Percentiles rank a stretch among this genome's conserved stretches.
These are phyloP conservation scores for Stephania japonica DNA, from an alignment of 164 flowering plant genomes.

Conservation along the genomic window DNA sequence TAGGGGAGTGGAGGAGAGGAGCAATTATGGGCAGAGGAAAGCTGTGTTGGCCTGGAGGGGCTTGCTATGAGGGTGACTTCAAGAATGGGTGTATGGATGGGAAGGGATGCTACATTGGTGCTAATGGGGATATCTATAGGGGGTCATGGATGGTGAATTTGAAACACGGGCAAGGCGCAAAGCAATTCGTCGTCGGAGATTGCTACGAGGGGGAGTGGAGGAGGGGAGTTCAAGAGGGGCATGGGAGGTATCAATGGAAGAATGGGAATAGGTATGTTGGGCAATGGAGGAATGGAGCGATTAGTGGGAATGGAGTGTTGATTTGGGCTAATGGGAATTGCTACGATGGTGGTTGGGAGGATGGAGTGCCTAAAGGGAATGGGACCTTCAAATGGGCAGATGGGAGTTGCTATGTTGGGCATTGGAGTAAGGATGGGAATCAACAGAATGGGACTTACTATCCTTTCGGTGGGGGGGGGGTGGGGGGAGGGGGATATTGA, in stretches of 20 bases:
- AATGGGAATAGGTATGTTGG: constrained; percentile 52
- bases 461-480: constrained; percentile 14
- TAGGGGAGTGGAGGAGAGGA: constrained; percentile 79
- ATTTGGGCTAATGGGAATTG: constrained; percentile 58
- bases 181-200: constrained; percentile 54
- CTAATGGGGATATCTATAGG: constrained; percentile 46
- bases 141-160: constrained; percentile 77
- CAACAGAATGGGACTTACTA: constrained; percentile 64
- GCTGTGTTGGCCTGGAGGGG: constrained; percentile 92
- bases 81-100: constrained; percentile 84
- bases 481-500: constrained; percentile 28
- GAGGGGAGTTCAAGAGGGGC: constrained; percentile 60
- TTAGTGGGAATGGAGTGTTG: constrained; percentile 52
- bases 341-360: constrained; percentile 71
- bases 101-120: constrained; percentile 50
- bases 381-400: constrained; percentile 56
- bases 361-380: constrained; percentile 58
- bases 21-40: constrained; percentile 67
- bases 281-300: constrained; percentile 63
- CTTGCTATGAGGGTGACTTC: constrained; percentile 82
- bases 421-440: constrained; percentile 56
- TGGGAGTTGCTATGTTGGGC: constrained; percentile 63
- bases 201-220: constrained; percentile 78
- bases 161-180: constrained; percentile 60
- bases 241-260: constrained; percentile 62